These are phyloP conservation scores for Dalbergia cochinchinensis DNA, from an alignment of 306 rosid genomes.

Conservation along the genomic window DNA sequence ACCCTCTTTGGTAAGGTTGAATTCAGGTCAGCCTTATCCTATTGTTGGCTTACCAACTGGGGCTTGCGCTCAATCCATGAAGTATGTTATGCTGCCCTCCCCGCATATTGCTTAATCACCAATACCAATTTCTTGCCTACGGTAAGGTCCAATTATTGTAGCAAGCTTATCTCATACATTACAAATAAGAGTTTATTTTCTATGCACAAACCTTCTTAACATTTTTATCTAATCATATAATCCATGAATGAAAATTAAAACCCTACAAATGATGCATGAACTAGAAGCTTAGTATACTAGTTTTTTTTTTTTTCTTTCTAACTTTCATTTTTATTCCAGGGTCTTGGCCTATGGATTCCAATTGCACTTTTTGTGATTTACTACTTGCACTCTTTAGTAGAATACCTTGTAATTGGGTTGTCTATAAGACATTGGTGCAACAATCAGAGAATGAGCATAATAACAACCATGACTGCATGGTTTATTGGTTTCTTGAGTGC, in stretches of 20 bases:
- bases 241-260: too few relatives aligned
- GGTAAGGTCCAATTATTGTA: constrained; percentile 50
- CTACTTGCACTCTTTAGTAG: constrained; percentile 46
- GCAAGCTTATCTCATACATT: background rate
- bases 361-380: constrained; percentile 50
- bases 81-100: constrained; percentile 62
- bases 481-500: constrained; percentile 58
- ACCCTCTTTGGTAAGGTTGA: constrained; percentile 62
- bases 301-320: background rate
- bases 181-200: background rate
- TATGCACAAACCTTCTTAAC: too few relatives aligned
- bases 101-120: constrained; percentile 68
- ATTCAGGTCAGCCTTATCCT: constrained; percentile 57
- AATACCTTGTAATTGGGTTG: constrained; percentile 49
- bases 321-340: constrained; percentile 36
- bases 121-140: constrained; percentile 70
- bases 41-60: constrained; percentile 57
- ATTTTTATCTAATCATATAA: too few relatives aligned
- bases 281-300: background rate
- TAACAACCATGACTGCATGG: constrained; percentile 56
- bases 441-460: constrained; percentile 68
- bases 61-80: constrained; percentile 52
- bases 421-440: constrained; percentile 83
- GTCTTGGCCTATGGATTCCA: constrained; percentile 52
- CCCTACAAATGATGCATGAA: background rate